Percentiles rank a stretch among this genome's conserved stretches.
phyloP scores from a whole-genome alignment of 2,329 filamentous ascomycete genomes.

The Stemphylium lycopersici region DNA sequence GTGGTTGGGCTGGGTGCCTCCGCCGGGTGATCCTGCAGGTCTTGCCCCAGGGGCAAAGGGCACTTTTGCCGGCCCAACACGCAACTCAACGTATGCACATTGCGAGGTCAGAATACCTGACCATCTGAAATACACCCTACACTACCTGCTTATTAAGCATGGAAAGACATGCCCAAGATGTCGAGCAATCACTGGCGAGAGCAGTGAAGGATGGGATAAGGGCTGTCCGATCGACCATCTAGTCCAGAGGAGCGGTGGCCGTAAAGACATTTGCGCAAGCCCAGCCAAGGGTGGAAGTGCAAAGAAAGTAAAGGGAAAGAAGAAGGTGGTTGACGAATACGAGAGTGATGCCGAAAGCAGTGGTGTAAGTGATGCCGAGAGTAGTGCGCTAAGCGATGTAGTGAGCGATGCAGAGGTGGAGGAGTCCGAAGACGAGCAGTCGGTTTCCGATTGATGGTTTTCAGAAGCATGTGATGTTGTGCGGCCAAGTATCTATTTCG shows the following conservation, averaged over 20 bases:
- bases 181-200: conserved; percentile 64
- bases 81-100: conserved; percentile 64
- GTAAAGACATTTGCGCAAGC: conserved; percentile 49
- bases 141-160: conserved; percentile 67
- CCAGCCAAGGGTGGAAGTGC: conserved; percentile 22
- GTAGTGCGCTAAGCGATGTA: conserved; percentile 30
- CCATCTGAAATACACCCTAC: conserved; percentile 67
- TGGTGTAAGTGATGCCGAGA: conserved; percentile 20
- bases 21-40: conserved; percentile 43
- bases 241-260: conserved; percentile 62
- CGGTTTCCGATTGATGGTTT: background rate
- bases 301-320: conserved; percentile 23
- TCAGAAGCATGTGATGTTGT: background rate
- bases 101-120: conserved; percentile 67
- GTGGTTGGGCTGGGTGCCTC: conserved; percentile 67
- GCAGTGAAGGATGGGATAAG: conserved; percentile 67
- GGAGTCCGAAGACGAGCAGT: conserved; percentile 9
- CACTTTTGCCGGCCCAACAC: conserved; percentile 52
- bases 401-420: conserved; percentile 36
- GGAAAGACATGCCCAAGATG: conserved; percentile 67
- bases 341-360: conserved; percentile 37
- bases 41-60: conserved; percentile 45
- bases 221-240: conserved; percentile 70
- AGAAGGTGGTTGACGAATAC: conserved; percentile 22
- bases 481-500: background rate